These are phyloP conservation scores for Cordyceps militaris DNA, from an alignment of 2,329 filamentous ascomycete species.

Conservation along the genomic window DNA sequence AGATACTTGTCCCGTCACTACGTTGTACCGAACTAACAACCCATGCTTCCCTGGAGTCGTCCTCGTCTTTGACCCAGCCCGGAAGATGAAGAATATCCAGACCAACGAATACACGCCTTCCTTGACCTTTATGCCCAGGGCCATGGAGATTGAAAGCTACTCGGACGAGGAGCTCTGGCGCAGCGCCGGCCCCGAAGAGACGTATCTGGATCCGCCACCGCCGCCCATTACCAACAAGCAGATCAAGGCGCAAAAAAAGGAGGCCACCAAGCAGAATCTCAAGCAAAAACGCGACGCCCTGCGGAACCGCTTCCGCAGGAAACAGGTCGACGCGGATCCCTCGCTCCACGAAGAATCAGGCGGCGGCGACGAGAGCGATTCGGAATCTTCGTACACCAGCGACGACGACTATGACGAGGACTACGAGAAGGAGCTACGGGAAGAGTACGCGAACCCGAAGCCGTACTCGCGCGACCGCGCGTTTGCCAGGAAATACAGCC, in stretches of 20 bases:
- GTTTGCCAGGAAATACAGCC: conserved; percentile 22
- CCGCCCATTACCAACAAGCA: conserved; percentile 16
- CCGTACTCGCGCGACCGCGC: conserved; percentile 19
- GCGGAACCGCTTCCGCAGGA: neutral
- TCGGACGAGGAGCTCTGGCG: conserved; percentile 23
- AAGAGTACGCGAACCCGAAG: conserved; percentile 17
- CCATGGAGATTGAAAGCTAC: conserved; percentile 23
- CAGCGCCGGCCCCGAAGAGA: conserved; percentile 20
- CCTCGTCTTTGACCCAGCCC: conserved; percentile 19
- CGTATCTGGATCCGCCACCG: conserved; percentile 21
- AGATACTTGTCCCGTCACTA: neutral
- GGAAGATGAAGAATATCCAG: conserved; percentile 19
- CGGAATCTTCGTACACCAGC: conserved; percentile 14
- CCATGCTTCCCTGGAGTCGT: conserved; percentile 16
- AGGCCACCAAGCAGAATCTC: conserved; percentile 8
- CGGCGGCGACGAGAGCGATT: neutral
- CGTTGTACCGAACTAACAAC: neutral
- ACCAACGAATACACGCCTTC: conserved; percentile 18
- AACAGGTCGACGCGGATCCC: neutral
- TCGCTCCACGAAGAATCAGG: conserved; percentile 12
- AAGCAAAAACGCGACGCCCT: conserved; percentile 12
- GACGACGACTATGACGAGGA: conserved; percentile 20
- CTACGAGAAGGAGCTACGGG: conserved; percentile 16
- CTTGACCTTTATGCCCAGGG: conserved; percentile 24
- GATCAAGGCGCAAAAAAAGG: conserved; percentile 16